Percentiles rank a stretch among this genome's conserved stretches.
These are phyloP conservation scores for Hsuehochloa calcarea DNA, from an alignment of 176 grass and related monocot species.

Conservation along the genomic window DNA sequence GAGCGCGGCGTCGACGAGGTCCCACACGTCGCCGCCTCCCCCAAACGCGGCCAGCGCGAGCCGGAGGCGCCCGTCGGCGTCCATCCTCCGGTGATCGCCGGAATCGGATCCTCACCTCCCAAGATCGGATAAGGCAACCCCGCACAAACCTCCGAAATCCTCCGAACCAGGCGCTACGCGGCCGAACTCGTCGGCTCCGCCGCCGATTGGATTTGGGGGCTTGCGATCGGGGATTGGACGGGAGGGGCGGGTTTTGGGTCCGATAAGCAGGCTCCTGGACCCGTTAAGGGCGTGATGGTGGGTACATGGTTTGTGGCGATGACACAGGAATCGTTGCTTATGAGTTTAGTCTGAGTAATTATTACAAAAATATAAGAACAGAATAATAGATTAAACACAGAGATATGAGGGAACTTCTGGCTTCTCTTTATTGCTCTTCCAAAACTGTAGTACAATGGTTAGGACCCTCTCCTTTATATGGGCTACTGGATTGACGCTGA, in stretches of 20 bases:
- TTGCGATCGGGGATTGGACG: constrained; percentile 17
- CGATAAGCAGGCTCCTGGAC: not conserved
- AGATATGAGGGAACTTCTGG: no score
- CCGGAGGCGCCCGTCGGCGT: constrained; percentile 54
- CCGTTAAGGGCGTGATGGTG: constrained; percentile 29
- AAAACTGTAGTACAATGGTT: no score
- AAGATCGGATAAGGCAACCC: constrained; percentile 13
- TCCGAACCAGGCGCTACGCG: not conserved
- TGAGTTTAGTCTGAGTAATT: no score
- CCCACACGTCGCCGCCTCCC: constrained; percentile 54
- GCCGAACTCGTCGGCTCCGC: not conserved
- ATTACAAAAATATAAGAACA: no score
- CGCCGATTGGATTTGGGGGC: constrained; percentile 30
- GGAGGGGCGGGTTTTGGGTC: not conserved
- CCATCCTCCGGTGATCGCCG: constrained; percentile 32
- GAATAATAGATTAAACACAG: no score
- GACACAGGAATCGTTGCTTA: no score
- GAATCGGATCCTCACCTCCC: not conserved
- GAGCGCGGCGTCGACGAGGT: constrained; percentile 68
- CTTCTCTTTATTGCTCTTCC: no score
- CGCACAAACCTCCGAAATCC: not conserved
- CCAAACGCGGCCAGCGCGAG: constrained; percentile 42
- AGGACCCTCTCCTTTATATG: no score
- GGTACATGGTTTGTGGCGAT: constrained; percentile 5
- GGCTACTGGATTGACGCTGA: no score